Percentiles rank a stretch among this genome's conserved stretches.
Evolutionary conservation across 1,284 basidiomycete species (phyloP).

Genomic region (Trichosporon sp.): DNA sequence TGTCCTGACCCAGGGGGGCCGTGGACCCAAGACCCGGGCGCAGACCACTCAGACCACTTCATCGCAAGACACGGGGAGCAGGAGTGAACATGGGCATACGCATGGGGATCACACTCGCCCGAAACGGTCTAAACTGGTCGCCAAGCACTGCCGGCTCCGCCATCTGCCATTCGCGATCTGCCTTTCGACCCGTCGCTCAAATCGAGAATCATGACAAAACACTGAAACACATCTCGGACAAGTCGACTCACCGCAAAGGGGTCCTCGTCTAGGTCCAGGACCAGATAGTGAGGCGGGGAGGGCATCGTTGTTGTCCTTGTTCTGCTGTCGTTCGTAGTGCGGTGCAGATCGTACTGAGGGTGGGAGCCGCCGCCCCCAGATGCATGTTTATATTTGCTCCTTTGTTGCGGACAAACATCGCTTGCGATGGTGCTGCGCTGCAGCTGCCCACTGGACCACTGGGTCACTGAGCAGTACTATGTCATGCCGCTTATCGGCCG

Average conservation of each 20-base stretch:
- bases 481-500: no score
- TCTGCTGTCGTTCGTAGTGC: background rate
- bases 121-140: background rate
- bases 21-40: background rate
- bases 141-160: no score
- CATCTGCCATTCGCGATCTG: no score
- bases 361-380: no score
- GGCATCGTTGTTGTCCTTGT: background rate
- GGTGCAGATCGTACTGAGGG: no score
- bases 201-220: no score
- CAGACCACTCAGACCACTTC: background rate
- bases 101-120: background rate
- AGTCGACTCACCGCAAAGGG: slow-evolving; percentile 10
- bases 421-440: no score
- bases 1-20: no score
- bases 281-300: background rate
- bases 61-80: background rate
- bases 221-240: background rate
- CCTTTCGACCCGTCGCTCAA: no score
- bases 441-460: no score
- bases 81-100: background rate
- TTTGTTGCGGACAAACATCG: background rate
- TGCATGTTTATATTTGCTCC: background rate
- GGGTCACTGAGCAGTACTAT: no score
- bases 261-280: background rate